Percentiles rank a stretch among this genome's conserved stretches.
Conservation (phyloP, 2,329 filamentous ascomycete species). For the Fusarium illudens region DNA sequence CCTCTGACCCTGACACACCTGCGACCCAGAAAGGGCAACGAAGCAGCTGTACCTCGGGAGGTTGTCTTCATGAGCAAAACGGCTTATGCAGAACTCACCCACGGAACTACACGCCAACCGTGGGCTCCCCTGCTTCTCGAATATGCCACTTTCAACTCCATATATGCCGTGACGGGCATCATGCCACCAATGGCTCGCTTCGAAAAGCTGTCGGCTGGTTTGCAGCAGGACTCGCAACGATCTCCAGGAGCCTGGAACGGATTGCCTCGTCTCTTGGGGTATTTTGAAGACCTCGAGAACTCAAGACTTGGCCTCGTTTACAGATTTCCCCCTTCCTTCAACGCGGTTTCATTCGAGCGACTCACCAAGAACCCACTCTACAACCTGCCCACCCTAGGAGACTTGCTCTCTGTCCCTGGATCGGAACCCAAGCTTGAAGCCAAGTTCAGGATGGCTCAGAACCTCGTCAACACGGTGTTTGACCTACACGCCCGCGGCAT, state of each 20-base stretch:
- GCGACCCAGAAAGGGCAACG: conserved; percentile 51
- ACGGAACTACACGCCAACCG: conserved; percentile 53
- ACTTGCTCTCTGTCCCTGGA: conserved; percentile 60
- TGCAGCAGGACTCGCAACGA: conserved; percentile 63
- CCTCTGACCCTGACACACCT: conserved; percentile 61
- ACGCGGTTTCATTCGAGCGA: conserved; percentile 63
- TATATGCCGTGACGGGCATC: conserved; percentile 69
- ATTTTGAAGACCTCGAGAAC: conserved; percentile 77
- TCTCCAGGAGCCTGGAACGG: conserved; percentile 67
- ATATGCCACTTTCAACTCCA: conserved; percentile 71
- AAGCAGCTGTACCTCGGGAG: conserved; percentile 50
- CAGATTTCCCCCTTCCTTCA: conserved; percentile 73
- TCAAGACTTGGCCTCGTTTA: conserved; percentile 80
- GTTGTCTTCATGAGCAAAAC: conserved; percentile 61
- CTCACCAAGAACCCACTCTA: conserved; percentile 60
- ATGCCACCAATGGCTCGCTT: conserved; percentile 71
- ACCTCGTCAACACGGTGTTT: conserved; percentile 76
- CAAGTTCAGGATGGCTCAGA: conserved; percentile 78
- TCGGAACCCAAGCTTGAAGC: conserved; percentile 75
- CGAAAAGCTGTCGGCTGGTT: conserved; percentile 67
- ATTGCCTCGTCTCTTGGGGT: conserved; percentile 68
- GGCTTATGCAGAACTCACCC: conserved; percentile 59
- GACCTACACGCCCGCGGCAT: conserved; percentile 75
- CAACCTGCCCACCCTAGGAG: conserved; percentile 61
- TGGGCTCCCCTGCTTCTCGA: conserved; percentile 73